Conservation (phyloP, 2,329 filamentous ascomycete species). For the Talaromyces marneffei region DNA sequence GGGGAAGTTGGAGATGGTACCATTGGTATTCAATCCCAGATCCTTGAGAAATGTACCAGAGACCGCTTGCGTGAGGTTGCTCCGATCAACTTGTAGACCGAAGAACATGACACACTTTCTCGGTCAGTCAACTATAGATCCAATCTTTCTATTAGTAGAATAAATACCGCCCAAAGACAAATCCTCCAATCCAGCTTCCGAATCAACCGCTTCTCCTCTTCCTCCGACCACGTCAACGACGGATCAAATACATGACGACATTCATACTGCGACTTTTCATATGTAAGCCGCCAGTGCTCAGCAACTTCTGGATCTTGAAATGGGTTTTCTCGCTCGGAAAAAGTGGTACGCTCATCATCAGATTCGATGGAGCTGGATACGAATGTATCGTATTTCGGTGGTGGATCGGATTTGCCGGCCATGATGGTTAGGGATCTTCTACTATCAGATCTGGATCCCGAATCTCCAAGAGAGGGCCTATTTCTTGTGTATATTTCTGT, state of each 20-base stretch:
- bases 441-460: not conserved
- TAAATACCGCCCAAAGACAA: conserved; percentile 13
- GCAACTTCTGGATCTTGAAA: conserved; percentile 50
- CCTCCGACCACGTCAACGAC: conserved; percentile 27
- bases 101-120: conserved; percentile 13
- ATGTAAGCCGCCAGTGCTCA: conserved; percentile 50
- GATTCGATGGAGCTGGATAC: not conserved
- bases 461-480: not conserved
- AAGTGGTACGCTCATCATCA: not conserved
- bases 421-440: not conserved
- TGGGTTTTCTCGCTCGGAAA: conserved; percentile 18
- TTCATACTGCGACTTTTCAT: conserved; percentile 49
- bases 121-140: not conserved
- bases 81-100: conserved; percentile 11
- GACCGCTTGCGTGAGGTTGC: conserved; percentile 11
- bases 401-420: not conserved
- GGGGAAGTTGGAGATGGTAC: not conserved
- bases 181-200: conserved; percentile 11
- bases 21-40: conserved; percentile 11
- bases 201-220: conserved; percentile 19
- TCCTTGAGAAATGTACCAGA: conserved; percentile 12
- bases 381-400: not conserved
- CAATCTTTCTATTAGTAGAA: not conserved
- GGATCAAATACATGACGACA: conserved; percentile 42
- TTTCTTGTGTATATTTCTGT: not conserved